Conservation (phyloP, 768 basidiomycete species). For the Cystobasidium tubakii region DNA sequence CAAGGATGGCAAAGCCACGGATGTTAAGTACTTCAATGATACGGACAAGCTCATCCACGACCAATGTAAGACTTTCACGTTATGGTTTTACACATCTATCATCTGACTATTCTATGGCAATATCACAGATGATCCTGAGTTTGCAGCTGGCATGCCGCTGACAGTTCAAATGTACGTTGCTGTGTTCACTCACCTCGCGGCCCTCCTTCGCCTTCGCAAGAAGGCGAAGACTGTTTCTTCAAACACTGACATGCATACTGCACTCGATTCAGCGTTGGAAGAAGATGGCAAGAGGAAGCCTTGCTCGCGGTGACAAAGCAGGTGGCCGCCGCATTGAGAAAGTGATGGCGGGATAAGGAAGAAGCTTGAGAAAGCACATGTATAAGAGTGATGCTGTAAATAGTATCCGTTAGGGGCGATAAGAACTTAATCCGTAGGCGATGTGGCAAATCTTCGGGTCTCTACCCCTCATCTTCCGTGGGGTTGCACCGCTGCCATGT, state of each 20-base stretch:
- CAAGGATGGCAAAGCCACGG: background rate
- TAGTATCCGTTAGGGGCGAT: no score
- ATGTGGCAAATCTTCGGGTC: no score
- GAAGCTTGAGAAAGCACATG: no score
- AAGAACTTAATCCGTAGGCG: no score
- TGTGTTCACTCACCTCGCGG: no score
- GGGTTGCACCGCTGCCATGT: no score
- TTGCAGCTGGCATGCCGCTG: background rate
- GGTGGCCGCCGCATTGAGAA: background rate
- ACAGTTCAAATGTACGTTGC: background rate
- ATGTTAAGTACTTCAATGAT: background rate
- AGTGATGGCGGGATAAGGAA: no score
- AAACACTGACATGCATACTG: no score
- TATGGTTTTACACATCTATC: background rate
- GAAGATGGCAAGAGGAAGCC: conserved; percentile 36
- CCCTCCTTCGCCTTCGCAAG: no score
- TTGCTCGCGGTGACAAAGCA: background rate
- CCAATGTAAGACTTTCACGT: background rate
- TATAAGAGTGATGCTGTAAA: no score
- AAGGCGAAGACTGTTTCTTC: no score
- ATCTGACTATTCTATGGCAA: background rate
- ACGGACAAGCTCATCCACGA: conserved; percentile 1
- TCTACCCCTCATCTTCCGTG: no score
- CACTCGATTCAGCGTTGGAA: conserved; percentile 13
- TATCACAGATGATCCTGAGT: background rate